phyloP scores from a whole-genome alignment of 1,284 basidiomycete species.

The Ustilago loliicola region DNA sequence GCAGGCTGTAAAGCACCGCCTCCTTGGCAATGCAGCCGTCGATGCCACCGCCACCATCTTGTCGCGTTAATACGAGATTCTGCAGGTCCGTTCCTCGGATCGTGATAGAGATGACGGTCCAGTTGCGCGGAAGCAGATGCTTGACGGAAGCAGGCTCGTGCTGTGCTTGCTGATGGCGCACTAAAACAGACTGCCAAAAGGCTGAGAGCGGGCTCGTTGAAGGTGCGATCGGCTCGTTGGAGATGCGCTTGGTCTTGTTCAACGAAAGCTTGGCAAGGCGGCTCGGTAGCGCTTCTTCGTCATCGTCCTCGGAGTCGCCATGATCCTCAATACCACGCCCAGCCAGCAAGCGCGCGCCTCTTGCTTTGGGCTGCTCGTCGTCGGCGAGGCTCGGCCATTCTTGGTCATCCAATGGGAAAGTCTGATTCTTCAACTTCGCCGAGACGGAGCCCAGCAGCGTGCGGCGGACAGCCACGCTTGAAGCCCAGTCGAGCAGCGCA shows the following conservation, averaged over 20 bases:
- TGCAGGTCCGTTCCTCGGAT: slow-evolving; percentile 75
- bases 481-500: slow-evolving; percentile 44
- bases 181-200: slow-evolving; percentile 39
- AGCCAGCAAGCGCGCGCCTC: neutral
- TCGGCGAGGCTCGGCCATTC: slow-evolving; percentile 32
- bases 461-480: slow-evolving; percentile 49
- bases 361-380: neutral
- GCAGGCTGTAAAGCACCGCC: slow-evolving; percentile 79
- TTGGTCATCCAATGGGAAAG: slow-evolving; percentile 11
- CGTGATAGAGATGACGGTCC: slow-evolving; percentile 86
- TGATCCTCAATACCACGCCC: neutral
- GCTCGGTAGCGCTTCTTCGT: slow-evolving; percentile 39
- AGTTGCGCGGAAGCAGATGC: slow-evolving; percentile 78
- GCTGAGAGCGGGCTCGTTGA: slow-evolving; percentile 20
- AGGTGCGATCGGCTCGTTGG: neutral
- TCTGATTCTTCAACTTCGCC: slow-evolving; percentile 28
- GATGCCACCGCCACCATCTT: slow-evolving; percentile 70
- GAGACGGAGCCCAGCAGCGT: slow-evolving; percentile 54
- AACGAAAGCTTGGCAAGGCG: slow-evolving; percentile 40
- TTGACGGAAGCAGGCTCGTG: slow-evolving; percentile 22
- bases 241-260: slow-evolving; percentile 17
- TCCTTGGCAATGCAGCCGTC: slow-evolving; percentile 47
- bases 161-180: slow-evolving; percentile 42
- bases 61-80: slow-evolving; percentile 86
- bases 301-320: slow-evolving; percentile 13